Percentiles rank a stretch among this genome's conserved stretches.
phyloP scores from a whole-genome alignment of 345 rosid species.

The Tarenaya hassleriana region DNA sequence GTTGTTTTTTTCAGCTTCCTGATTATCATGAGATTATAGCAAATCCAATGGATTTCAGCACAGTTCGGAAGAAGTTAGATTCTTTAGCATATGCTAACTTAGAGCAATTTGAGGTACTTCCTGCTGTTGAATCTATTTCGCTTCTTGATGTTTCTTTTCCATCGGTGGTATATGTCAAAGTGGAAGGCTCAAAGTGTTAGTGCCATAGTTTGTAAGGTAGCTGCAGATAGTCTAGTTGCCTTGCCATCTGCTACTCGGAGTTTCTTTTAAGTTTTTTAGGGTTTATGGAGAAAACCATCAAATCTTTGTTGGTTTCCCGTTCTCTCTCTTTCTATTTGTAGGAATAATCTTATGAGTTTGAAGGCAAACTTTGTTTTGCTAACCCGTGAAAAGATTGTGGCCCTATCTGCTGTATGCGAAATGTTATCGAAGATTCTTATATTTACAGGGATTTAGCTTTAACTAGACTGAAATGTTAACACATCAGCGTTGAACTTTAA shows the following conservation, averaged over 20 bases:
- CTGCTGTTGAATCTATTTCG: neutral
- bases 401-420: no score
- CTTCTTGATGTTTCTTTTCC: neutral
- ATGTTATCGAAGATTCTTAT: no score
- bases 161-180: no score
- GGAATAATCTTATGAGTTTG: neutral
- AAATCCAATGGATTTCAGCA: conserved; percentile 85
- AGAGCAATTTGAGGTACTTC: conserved; percentile 84
- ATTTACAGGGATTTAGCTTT: no score
- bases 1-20: conserved; percentile 67
- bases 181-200: neutral
- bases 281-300: neutral
- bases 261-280: neutral
- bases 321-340: neutral
- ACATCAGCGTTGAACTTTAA: no score
- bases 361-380: neutral
- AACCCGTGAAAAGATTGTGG: neutral
- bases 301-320: conserved; percentile 19
- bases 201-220: conserved; percentile 9
- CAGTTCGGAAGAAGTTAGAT: conserved; percentile 67
- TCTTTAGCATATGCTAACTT: conserved; percentile 54
- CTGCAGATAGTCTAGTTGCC: conserved; percentile 12
- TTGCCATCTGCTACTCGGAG: neutral
- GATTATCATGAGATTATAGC: conserved; percentile 80
- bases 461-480: no score